Evolutionary conservation across 1,139 yeast species (phyloP).

Genomic region (Magnusiomyces magnusii): DNA sequence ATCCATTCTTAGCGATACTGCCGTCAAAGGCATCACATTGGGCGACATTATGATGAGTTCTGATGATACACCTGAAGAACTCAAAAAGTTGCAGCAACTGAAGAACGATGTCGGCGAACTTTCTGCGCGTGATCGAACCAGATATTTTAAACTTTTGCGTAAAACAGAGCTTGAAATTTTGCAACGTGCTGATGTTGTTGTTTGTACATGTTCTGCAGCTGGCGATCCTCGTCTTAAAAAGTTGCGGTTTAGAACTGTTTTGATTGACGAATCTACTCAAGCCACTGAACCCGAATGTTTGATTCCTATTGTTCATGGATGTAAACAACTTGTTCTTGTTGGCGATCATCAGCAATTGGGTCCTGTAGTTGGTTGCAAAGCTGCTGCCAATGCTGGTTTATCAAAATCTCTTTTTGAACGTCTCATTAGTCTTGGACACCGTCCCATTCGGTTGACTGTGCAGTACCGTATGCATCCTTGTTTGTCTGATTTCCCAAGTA

Average conservation of each 20-base stretch:
- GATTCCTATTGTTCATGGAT: constrained; percentile 83
- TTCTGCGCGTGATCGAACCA: constrained; percentile 45
- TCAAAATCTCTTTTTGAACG: constrained; percentile 83
- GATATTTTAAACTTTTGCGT: constrained; percentile 39
- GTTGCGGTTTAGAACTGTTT: constrained; percentile 60
- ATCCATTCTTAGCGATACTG: constrained; percentile 21
- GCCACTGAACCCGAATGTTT: constrained; percentile 89
- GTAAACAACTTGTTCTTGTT: constrained; percentile 79
- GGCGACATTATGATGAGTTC: constrained; percentile 43
- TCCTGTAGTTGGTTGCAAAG: constrained; percentile 73
- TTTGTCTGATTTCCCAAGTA: constrained; percentile 79
- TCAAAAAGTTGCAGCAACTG: constrained; percentile 51
- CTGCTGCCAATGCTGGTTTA: constrained; percentile 81
- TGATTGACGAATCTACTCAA: constrained; percentile 91
- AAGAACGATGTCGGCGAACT: constrained; percentile 68
- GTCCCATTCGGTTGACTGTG: constrained; percentile 79
- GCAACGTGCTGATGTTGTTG: constrained; percentile 65
- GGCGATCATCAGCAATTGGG: constrained; percentile 97
- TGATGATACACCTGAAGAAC: constrained; percentile 42
- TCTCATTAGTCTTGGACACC: constrained; percentile 73
- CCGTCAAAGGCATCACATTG: constrained; percentile 25
- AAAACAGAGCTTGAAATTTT: constrained; percentile 46
- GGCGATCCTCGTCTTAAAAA: constrained; percentile 58
- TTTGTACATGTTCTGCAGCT: constrained; percentile 92
- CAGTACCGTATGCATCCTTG: constrained; percentile 96